A percentile compares a stretch with the other conserved stretches of the same genome.
phyloP scores from a whole-genome alignment of 225 moss, liverwort and hornwort genomes.

The Straminergon stramineum region DNA sequence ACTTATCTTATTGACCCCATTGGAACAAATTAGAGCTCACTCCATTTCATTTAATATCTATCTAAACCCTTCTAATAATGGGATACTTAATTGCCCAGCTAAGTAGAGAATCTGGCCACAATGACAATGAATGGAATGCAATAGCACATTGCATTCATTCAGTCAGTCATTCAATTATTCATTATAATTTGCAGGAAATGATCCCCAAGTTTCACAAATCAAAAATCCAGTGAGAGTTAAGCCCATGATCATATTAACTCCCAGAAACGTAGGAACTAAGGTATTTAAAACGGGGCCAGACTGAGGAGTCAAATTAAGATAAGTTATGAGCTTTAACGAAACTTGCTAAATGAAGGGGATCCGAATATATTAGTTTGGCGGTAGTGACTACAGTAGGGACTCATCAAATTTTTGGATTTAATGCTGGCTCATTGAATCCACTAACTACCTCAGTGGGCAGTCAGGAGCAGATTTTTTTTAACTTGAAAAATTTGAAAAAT shows the following conservation, averaged over 20 bases:
- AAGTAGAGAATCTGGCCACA: not conserved
- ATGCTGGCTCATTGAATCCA: not conserved
- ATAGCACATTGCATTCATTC: not conserved
- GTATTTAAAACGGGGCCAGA: not conserved
- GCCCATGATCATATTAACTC: no score
- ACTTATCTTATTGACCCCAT: no score
- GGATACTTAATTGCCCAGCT: not conserved
- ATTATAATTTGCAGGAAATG: not conserved
- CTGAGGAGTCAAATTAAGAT: not conserved
- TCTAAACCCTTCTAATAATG: not conserved
- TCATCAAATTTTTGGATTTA: not conserved
- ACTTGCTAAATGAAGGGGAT: not conserved
- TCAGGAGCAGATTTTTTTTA: not conserved
- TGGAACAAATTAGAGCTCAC: not conserved
- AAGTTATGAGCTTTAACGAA: not conserved
- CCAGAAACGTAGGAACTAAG: not conserved
- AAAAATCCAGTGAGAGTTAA: not conserved
- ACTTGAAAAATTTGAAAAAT: not conserved
- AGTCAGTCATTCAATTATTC: not conserved
- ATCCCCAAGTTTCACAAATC: not conserved
- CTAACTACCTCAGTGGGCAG: not conserved
- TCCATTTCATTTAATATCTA: not conserved
- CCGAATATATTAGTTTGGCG: not conserved
- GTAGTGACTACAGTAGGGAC: not conserved
- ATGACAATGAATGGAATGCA: not conserved